Evolutionary conservation across 1,284 basidiomycete species (phyloP), one percentile per base, ranked within the genome.

Genomic region (Malassezia globosa): DNA sequence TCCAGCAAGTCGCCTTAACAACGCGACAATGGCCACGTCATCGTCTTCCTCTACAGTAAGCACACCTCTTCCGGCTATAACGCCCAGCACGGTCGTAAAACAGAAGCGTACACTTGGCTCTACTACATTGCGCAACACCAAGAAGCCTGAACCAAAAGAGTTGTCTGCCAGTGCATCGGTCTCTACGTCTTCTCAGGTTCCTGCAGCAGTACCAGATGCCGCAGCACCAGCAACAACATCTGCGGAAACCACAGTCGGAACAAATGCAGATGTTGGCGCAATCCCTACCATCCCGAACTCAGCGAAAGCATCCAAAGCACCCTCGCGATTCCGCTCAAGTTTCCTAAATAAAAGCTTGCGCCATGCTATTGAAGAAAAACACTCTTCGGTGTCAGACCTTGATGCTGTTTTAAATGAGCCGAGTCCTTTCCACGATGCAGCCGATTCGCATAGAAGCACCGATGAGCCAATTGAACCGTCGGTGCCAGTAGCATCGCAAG

Each of bases 271-370:
- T n/a, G n/a, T n/a, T n/a, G n/a, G n/a, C n/a, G n/a, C n/a, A n/a
- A n/a, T n/a, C n/a, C n/a, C n/a, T n/a, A n/a, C n/a, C n/a, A n/a
- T n/a, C n/a, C n/a, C n/a, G n/a, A n/a, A n/a, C n/a, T n/a, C n/a
- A n/a, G n/a, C n/a, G n/a, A n/a, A n/a, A n/a, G n/a, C n/a, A n/a
- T n/a, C n/a, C n/a, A 48, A 41, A 10, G 27, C 55, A 6, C 43
- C 50, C 3, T 37, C 46, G 13, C 50, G 53, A n/a, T 55, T 55
- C 37, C 54, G 53, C 39, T 50, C 51, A 25, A 66, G 60, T 45
- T 66, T 66, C 56, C 59, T 66, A 39, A 64, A 62, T 57, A 66
- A 66, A 56, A 66, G 64, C 34, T 25, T 66, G 43, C 56, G 58
- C 29, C 59, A 63, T 42, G 60, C 58, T 34, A 56, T 59, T n/a